Evolutionary conservation across 208 protist species (phyloP).

Genomic region (Strigomonas culicis): DNA sequence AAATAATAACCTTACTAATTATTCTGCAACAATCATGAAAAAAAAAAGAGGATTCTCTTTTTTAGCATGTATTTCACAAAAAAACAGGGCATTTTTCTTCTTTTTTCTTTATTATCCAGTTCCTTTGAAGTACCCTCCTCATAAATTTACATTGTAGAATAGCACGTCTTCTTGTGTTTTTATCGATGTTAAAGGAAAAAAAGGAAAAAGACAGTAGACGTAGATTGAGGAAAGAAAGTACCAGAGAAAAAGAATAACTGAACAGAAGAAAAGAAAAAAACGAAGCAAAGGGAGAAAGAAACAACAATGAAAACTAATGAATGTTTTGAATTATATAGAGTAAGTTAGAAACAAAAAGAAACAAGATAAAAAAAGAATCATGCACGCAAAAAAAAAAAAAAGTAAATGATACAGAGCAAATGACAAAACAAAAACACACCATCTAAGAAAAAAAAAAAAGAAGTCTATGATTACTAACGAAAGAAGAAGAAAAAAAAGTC

Average conservation of each 20-base stretch:
- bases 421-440: not conserved
- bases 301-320: conserved; percentile 9
- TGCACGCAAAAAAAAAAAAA: conserved; percentile 3
- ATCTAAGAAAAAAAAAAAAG: conserved; percentile 15
- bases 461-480: conserved; percentile 20
- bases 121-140: not conserved
- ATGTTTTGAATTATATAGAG: conserved; percentile 9
- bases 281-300: conserved; percentile 8
- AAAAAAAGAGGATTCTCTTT: conserved; percentile 1
- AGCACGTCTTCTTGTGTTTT: not conserved
- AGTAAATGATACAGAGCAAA: not conserved
- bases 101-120: conserved; percentile 5
- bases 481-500: too few species aligned
- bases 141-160: not conserved
- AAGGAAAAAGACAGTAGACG: not conserved
- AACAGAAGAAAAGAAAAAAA: not conserved
- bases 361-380: conserved; percentile 3
- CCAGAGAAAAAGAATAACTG: not conserved
- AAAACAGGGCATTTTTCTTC: conserved; percentile 6
- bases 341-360: not conserved
- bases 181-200: not conserved
- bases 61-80: conserved; percentile 3
- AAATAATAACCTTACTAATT: not conserved
- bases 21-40: conserved; percentile 3
- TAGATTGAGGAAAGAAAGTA: conserved; percentile 8